Base-by-base conservation (phyloP, 768 basidiomycete genomes). In the Leccinum barrowsii region DNA sequence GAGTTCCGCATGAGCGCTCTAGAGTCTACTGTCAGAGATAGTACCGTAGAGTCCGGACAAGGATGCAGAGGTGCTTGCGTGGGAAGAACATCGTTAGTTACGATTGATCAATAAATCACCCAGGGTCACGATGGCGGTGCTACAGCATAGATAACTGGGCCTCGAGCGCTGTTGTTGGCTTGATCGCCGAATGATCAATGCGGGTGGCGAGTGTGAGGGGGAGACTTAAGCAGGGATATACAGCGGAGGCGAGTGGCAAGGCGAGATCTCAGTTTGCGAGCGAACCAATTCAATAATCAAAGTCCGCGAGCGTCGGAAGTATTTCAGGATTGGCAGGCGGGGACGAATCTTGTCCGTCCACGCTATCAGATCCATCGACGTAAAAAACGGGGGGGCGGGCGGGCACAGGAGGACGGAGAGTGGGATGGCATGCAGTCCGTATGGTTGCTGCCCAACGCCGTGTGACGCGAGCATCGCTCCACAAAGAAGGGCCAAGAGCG, bases 221-320 rank as follows among this genome's bases (percentile, higher is more conserved):
- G 35, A 15, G 35, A 15, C 28, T 30, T 30, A 30, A 30, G 21
- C 11, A 10, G 44, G 24, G 34, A 28, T 24, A 35, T 32, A 26
- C 26, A 49, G 34, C 15, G 35, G 47, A 47, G 24, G 19, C 21
- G 44, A 50, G 40, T 30, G 28, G 28, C 26, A 50, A 19, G 34
- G 37, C 42, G 26, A 32, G 22, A 40, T 24, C 12, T 28, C 24
- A 44, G 42, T 44, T 21, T 19, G 42, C n/a, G 37, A 42, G 5
- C 12, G n/a, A 30, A 22, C 12, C 21, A 42, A 52, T 71, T 71
- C 32, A 44, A 44, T 19, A 44, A 44, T 44, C 11, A 58, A 63
- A 61, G 65, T 57, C 69, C 67, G 69, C 67, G 70, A 69, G 8
- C 21, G 54, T 56, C 69, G 70, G 69, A 63, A 52, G 67, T 13